Percentiles rank a stretch among this genome's conserved stretches.
Conservation (phyloP, 768 basidiomycete genomes). For the Lentinula boryana region DNA sequence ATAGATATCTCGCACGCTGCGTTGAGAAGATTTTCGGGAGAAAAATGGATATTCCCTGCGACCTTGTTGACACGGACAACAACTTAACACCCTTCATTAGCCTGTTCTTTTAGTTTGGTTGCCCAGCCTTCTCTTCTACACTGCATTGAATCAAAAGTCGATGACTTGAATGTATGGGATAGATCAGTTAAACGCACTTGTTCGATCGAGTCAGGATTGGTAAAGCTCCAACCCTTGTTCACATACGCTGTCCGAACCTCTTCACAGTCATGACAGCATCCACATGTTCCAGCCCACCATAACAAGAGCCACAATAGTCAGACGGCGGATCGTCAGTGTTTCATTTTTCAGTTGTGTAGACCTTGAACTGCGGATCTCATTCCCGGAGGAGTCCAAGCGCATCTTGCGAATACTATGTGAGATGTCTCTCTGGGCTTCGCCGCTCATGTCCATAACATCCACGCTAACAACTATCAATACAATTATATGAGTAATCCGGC, state of each 20-base stretch:
- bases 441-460: slow-evolving; percentile 98
- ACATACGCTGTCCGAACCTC: slow-evolving; percentile 88
- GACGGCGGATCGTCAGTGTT: slow-evolving; percentile 51
- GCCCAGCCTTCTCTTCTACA: slow-evolving; percentile 94
- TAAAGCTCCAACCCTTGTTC: slow-evolving; percentile 92
- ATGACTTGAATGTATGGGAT: neutral
- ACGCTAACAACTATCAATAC: slow-evolving; percentile 72
- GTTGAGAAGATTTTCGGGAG: slow-evolving; percentile 90
- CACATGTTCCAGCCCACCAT: slow-evolving; percentile 70
- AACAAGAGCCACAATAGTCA: slow-evolving; percentile 93
- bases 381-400: slow-evolving; percentile 59
- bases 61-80: slow-evolving; percentile 96
- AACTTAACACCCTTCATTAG: slow-evolving; percentile 91
- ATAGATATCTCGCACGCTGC: slow-evolving; percentile 69
- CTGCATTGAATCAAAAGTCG: slow-evolving; percentile 30
- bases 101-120: slow-evolving; percentile 87
- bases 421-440: slow-evolving; percentile 88
- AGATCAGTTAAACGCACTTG: slow-evolving; percentile 51
- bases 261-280: slow-evolving; percentile 96
- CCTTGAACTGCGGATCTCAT: slow-evolving; percentile 47
- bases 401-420: slow-evolving; percentile 86
- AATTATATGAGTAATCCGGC: neutral
- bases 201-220: slow-evolving; percentile 84
- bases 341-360: slow-evolving; percentile 77
- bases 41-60: slow-evolving; percentile 90